Percentiles rank a stretch among this genome's conserved stretches.
These are phyloP conservation scores for Juncus inflexus DNA, from an alignment of 176 grass and related monocot genomes.

Conservation along the genomic window DNA sequence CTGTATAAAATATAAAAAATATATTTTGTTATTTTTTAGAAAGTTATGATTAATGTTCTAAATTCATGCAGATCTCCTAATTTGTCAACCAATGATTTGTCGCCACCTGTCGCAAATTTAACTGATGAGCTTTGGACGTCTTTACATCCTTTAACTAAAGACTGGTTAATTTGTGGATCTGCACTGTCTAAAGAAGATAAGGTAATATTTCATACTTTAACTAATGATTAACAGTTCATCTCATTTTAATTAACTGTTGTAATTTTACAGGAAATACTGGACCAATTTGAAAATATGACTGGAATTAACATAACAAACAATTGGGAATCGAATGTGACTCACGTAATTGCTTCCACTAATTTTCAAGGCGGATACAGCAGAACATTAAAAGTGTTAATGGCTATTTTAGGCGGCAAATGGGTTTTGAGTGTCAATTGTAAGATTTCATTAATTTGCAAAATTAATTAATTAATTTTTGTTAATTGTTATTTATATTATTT, in stretches of 20 bases:
- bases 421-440: slow-evolving; percentile 79
- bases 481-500: slow-evolving; percentile 17
- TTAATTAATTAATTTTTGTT: slow-evolving; percentile 2
- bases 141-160: slow-evolving; percentile 39
- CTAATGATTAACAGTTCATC: slow-evolving; percentile 6
- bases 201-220: slow-evolving; percentile 35
- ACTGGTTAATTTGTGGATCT: slow-evolving; percentile 87
- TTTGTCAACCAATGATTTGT: slow-evolving; percentile 26
- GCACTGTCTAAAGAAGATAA: slow-evolving; percentile 53
- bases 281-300: slow-evolving; percentile 55
- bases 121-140: slow-evolving; percentile 42
- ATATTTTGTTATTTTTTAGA: slow-evolving; percentile 5
- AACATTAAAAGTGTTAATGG: slow-evolving; percentile 95
- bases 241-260: slow-evolving; percentile 3
- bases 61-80: slow-evolving; percentile 39
- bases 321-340: slow-evolving; percentile 68
- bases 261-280: slow-evolving; percentile 54
- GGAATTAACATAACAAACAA: slow-evolving; percentile 42
- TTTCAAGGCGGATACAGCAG: slow-evolving; percentile 57
- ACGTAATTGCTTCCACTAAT: slow-evolving; percentile 76
- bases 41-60: slow-evolving; percentile 8
- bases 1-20: slow-evolving; percentile 7
- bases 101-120: slow-evolving; percentile 39
- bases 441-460: slow-evolving; percentile 14
- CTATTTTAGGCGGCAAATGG: slow-evolving; percentile 89